Percentiles rank a stretch among this genome's conserved stretches.
Conservation (phyloP, 805 yeast genomes). For the Metschnikowia similis region DNA sequence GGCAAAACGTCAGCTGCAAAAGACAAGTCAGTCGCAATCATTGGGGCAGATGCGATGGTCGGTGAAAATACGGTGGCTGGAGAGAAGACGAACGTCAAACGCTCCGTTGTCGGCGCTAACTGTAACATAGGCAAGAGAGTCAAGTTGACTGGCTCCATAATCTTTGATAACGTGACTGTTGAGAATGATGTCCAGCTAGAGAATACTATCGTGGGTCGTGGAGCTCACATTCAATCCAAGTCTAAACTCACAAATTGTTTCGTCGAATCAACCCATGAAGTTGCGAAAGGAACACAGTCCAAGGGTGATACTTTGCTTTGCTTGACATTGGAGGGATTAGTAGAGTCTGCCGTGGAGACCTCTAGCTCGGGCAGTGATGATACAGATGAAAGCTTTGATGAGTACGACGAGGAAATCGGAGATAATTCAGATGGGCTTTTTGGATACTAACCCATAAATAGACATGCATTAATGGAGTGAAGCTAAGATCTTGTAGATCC, state of each 20-base stretch:
- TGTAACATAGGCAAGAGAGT: conserved; percentile 83
- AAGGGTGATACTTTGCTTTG: conserved; percentile 58
- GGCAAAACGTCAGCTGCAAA: conserved; percentile 30
- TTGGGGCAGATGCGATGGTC: conserved; percentile 83
- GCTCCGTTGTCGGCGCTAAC: conserved; percentile 71
- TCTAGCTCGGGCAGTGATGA: conserved; percentile 39
- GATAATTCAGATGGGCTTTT: conserved; percentile 54
- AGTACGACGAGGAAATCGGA: conserved; percentile 53
- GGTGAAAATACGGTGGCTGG: conserved; percentile 67
- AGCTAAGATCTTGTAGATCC: neutral
- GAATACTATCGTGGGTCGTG: conserved; percentile 79
- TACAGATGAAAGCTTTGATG: conserved; percentile 30
- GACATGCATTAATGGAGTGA: conserved; percentile 9
- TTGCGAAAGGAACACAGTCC: conserved; percentile 49
- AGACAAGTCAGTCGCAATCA: conserved; percentile 60
- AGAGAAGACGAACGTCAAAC: conserved; percentile 81
- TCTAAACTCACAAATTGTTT: conserved; percentile 73
- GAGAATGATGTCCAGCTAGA: conserved; percentile 80
- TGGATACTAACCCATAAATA: conserved; percentile 26
- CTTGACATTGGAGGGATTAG: conserved; percentile 40
- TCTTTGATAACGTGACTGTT: conserved; percentile 64
- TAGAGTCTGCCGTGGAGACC: conserved; percentile 27
- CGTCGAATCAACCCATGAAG: conserved; percentile 75
- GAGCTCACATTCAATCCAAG: conserved; percentile 60
- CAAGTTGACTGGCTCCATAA: conserved; percentile 79